These are phyloP conservation scores for Thyridium curvatum DNA, from an alignment of 2,329 filamentous ascomycete species.

Conservation along the genomic window DNA sequence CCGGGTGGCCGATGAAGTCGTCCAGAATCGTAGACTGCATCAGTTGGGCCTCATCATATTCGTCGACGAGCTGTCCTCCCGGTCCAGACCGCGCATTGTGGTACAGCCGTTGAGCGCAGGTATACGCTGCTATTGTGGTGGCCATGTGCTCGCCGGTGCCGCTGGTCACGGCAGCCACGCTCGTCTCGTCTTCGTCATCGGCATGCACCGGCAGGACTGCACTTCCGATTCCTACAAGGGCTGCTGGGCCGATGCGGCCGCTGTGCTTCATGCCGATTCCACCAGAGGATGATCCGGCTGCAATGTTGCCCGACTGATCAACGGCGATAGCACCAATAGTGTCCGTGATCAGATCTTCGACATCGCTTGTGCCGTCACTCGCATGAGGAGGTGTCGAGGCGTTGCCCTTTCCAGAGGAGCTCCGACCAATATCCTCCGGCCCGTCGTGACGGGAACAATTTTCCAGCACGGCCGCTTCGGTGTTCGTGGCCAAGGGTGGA, in stretches of 20 bases:
- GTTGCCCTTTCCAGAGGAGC: too few relatives aligned
- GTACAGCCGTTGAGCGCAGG: constrained; percentile 81
- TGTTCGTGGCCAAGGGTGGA: too few relatives aligned
- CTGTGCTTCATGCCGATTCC: constrained; percentile 98
- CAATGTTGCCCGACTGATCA: constrained; percentile 78
- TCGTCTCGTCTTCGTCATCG: constrained; percentile 60
- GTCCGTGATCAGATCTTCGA: constrained; percentile 70
- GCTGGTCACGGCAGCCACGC: constrained; percentile 81
- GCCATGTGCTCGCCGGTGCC: constrained; percentile 98
- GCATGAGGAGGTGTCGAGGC: too few relatives aligned
- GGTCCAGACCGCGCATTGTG: constrained; percentile 55
- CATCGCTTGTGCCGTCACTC: too few relatives aligned
- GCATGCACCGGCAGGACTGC: constrained; percentile 75
- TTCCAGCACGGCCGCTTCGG: too few relatives aligned
- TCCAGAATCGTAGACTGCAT: constrained; percentile 71
- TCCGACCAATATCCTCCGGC: too few relatives aligned
- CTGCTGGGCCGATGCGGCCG: constrained; percentile 86
- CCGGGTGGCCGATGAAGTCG: constrained; percentile 93
- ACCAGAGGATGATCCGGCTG: constrained; percentile 91
- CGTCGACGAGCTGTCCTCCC: constrained; percentile 56
- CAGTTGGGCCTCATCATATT: constrained; percentile 70
- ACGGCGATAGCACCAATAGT: constrained; percentile 95
- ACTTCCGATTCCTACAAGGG: constrained; percentile 85
- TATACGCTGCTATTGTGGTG: constrained; percentile 83
- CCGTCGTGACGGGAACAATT: too few relatives aligned